Conservation (phyloP, 2,329 filamentous ascomycete genomes). For the Ophiostoma angusticollis region DNA sequence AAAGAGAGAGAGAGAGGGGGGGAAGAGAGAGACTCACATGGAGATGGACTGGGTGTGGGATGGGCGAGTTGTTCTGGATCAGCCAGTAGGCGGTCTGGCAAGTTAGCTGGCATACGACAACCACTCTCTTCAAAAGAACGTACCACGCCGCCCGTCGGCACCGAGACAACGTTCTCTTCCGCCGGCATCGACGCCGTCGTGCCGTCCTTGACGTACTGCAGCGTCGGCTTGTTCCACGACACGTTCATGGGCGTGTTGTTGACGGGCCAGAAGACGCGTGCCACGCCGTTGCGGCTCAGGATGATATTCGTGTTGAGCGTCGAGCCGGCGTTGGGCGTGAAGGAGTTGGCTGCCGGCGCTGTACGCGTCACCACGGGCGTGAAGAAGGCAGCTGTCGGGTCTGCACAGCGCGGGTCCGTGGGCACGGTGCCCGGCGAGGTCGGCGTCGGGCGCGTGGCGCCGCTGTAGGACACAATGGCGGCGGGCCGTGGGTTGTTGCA, state of each 20-base stretch:
- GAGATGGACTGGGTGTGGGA: slow-evolving; percentile 20
- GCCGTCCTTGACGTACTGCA: slow-evolving; percentile 21
- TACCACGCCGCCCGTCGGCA: slow-evolving; percentile 2
- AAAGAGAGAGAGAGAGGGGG: not conserved
- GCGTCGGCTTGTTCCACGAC: slow-evolving; percentile 25
- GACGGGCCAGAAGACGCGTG: slow-evolving; percentile 19
- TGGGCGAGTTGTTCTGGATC: slow-evolving; percentile 22
- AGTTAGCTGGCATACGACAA: not conserved
- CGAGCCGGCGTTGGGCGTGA: slow-evolving; percentile 9
- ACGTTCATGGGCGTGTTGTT: slow-evolving; percentile 17
- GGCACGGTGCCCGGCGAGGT: slow-evolving; percentile 18
- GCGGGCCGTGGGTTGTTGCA: slow-evolving; percentile 18
- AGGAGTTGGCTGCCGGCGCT: slow-evolving; percentile 10
- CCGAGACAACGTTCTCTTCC: slow-evolving; percentile 7
- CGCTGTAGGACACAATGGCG: slow-evolving; percentile 19
- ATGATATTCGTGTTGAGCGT: slow-evolving; percentile 11
- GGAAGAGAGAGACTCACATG: slow-evolving; percentile 13
- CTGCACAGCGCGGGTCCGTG: slow-evolving; percentile 13
- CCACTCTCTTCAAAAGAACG: no score
- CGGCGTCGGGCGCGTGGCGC: slow-evolving; percentile 14
- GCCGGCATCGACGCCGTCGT: slow-evolving; percentile 13
- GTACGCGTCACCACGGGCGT: slow-evolving; percentile 15
- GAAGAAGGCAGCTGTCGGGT: slow-evolving; percentile 8
- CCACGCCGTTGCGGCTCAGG: slow-evolving; percentile 15
- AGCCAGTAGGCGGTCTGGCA: slow-evolving; percentile 22